Evolutionary conservation across 2,329 filamentous ascomycete genomes (phyloP), one percentile per base, ranked within the genome.

Genomic region (Alternaria triticina): DNA sequence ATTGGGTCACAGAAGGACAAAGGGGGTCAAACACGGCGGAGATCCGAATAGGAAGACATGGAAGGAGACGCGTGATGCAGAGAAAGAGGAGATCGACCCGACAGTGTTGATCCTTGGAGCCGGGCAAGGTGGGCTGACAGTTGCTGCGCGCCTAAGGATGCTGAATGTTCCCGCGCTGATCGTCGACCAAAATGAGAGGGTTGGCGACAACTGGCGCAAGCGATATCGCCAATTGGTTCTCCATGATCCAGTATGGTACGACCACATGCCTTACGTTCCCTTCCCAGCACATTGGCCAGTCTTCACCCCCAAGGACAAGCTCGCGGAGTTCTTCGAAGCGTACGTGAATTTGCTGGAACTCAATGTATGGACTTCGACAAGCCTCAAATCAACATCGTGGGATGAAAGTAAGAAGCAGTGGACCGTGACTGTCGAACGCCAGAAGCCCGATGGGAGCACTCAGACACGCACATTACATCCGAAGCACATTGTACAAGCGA

Each of bases 201-300:
- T 85, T 5, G 83, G 84, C 2, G 80, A 84, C 57, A 83, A 81
- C 47, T 86, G 83, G 83, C 74, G 75, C 2, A 76, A 80, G 51
- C 75, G 83, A 51, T 85, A 86, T 63, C 80, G 83, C 43, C 82
- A 82, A 20, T 74, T 82, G 9, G 80, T 81, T 12, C 77, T 79
- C 27, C 80, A 82, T 64, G 80, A 81, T 8, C 77, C 76, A 6
- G 80, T 79, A n/a, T 77, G 77, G 63, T 79, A 80, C 54, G 77
- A 79, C 55, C 77, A 81, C 46, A 69, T 82, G 61, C 81, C 80
- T 1, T 82, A 77, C 46, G 25, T 78, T 3, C 70, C 72, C 2
- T 78, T 77, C 49, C 75, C 75, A 17, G 47, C 71, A 68, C 69
- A 74, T 57, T 74, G 78, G 78, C 65, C 76, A 49, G 54, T 81